phyloP scores from a whole-genome alignment of 805 yeast species.

The Cephaloascus fragrans region DNA sequence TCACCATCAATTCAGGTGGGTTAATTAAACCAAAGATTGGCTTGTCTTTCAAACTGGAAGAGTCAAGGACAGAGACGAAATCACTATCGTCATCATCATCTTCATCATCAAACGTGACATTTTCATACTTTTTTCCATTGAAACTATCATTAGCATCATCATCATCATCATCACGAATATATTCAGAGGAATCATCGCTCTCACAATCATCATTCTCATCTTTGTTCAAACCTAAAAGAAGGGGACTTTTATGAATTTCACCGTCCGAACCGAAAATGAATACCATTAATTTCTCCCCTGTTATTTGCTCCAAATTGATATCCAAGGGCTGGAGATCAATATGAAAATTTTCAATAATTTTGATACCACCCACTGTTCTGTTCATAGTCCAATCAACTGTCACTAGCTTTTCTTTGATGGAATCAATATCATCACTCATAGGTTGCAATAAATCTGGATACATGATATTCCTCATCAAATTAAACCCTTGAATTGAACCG shows the following conservation, averaged over 20 bases:
- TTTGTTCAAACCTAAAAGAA: slow-evolving; percentile 3
- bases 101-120: slow-evolving; percentile 3
- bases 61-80: background rate
- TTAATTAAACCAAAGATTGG: too few relatives aligned
- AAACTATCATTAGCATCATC: background rate
- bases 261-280: slow-evolving; percentile 22
- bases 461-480: slow-evolving; percentile 18
- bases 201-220: slow-evolving; percentile 3
- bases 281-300: slow-evolving; percentile 26
- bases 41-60: background rate
- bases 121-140: slow-evolving; percentile 2
- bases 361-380: slow-evolving; percentile 30
- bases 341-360: slow-evolving; percentile 26
- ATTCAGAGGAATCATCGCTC: slow-evolving; percentile 4
- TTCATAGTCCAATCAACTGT: slow-evolving; percentile 32
- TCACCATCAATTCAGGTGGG: too few relatives aligned
- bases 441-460: slow-evolving; percentile 26
- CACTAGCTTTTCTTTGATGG: slow-evolving; percentile 9
- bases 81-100: background rate
- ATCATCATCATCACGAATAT: too few relatives aligned
- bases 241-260: slow-evolving; percentile 13
- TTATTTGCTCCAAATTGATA: slow-evolving; percentile 25
- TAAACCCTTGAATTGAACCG: slow-evolving; percentile 25
- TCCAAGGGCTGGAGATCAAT: slow-evolving; percentile 26
- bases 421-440: slow-evolving; percentile 2